Evolutionary conservation across 441 rosid species (phyloP).

Genomic region (Jatropha multifida): DNA sequence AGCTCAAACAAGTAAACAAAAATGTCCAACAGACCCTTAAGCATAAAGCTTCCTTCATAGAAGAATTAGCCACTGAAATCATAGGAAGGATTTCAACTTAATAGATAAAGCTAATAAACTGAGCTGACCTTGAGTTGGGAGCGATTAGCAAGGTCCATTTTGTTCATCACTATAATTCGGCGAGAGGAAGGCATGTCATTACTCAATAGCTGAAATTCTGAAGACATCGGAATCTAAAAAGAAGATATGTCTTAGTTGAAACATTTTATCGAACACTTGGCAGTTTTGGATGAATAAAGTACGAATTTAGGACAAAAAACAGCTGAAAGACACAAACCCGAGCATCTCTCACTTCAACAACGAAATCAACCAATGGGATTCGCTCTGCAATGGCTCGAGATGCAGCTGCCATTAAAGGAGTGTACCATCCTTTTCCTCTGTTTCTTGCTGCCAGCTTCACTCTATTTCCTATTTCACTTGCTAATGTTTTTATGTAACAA

Average conservation of each 20-base stretch:
- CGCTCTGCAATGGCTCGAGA: conserved; percentile 60
- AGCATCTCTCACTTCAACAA: conserved; percentile 66
- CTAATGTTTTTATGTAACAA: conserved; percentile 21
- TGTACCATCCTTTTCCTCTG: conserved; percentile 53
- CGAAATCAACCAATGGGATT: conserved; percentile 54
- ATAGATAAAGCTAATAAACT: too few relatives aligned
- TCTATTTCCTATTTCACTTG: conserved; percentile 43
- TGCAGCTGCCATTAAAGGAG: conserved; percentile 66
- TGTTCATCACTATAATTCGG: conserved; percentile 55
- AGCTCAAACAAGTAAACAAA: too few relatives aligned
- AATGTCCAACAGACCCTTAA: too few relatives aligned
- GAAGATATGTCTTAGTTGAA: conserved; percentile 6
- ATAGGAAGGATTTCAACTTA: too few relatives aligned
- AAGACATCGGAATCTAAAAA: conserved; percentile 55
- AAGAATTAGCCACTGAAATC: too few relatives aligned
- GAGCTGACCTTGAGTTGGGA: conserved; percentile 36
- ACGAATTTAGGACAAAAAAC: neutral
- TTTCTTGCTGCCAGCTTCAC: conserved; percentile 35
- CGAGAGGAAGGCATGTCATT: conserved; percentile 27
- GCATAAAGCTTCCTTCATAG: too few relatives aligned
- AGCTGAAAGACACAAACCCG: conserved; percentile 38
- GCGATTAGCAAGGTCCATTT: conserved; percentile 64
- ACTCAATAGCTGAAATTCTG: conserved; percentile 46
- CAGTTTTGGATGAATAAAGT: neutral
- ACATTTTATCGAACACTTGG: conserved; percentile 32